phyloP scores from a whole-genome alignment of 2,329 filamentous ascomycete genomes.

The Diplodia mutila region DNA sequence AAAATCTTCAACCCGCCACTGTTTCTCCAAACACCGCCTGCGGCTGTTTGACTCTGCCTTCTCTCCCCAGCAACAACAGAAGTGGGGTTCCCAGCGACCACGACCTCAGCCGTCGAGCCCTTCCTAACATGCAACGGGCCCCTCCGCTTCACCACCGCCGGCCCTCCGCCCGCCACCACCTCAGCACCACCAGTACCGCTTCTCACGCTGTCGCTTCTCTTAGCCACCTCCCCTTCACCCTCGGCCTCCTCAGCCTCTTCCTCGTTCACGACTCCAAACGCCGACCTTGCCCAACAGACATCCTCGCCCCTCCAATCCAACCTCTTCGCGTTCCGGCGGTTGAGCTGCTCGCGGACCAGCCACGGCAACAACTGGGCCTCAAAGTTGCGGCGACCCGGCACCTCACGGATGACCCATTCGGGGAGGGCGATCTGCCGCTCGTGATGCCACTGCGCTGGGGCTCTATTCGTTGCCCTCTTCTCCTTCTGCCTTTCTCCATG shows the following conservation, averaged over 20 bases:
- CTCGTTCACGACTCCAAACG: neutral
- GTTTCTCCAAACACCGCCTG: neutral
- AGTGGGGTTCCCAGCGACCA: neutral
- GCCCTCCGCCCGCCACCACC: neutral
- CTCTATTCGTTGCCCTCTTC: neutral
- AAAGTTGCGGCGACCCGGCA: conserved; percentile 17
- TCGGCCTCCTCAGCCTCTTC: no score
- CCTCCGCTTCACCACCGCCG: neutral
- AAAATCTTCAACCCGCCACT: neutral
- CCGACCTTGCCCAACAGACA: neutral
- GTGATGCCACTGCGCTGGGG: neutral
- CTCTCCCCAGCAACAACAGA: neutral
- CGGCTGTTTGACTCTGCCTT: neutral
- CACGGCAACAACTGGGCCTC: conserved; percentile 14
- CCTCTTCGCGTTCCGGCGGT: neutral
- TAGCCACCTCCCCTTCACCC: neutral
- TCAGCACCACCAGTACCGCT: neutral
- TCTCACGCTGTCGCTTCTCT: neutral
- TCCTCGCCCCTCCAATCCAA: neutral
- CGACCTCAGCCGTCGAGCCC: neutral
- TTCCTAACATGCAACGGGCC: conserved; percentile 3
- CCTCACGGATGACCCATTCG: conserved; percentile 20
- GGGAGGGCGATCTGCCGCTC: neutral
- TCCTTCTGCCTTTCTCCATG: neutral
- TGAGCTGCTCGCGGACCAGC: conserved; percentile 13